phyloP scores from a whole-genome alignment of 23 red algal genomes.

The Cyanidiococcus yangmingshanensis region DNA sequence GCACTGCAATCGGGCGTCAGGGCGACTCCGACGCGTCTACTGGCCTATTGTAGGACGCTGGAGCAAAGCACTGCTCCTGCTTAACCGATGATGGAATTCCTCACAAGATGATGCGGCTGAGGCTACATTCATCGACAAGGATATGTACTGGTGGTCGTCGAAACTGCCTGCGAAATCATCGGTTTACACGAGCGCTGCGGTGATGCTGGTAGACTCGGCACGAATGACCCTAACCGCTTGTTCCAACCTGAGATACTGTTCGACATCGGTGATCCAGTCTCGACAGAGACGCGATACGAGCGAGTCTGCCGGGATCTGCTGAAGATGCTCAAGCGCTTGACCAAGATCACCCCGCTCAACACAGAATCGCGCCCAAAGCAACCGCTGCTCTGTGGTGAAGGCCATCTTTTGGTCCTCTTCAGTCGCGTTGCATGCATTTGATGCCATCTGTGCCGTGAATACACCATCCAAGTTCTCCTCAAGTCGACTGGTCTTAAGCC shows the following conservation, averaged over 20 bases:
- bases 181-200: slow-evolving; percentile 10
- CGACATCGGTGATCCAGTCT: not conserved
- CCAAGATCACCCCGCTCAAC: not conserved
- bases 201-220: not conserved
- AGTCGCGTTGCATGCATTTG: not conserved
- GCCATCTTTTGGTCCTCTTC: not conserved
- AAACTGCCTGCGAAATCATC: too few relatives aligned
- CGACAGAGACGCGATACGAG: not conserved
- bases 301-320: slow-evolving; percentile 1
- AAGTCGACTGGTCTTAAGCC: slow-evolving; percentile 7
- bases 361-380: not conserved
- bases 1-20: too few relatives aligned
- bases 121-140: too few relatives aligned
- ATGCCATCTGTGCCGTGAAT: not conserved
- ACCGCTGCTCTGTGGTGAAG: not conserved
- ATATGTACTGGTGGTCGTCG: too few relatives aligned
- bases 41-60: too few relatives aligned
- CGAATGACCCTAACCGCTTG: not conserved
- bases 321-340: not conserved
- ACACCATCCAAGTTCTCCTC: not conserved
- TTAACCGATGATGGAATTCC: too few relatives aligned
- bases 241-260: not conserved
- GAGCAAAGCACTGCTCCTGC: too few relatives aligned
- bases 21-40: too few relatives aligned
- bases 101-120: too few relatives aligned